These are phyloP conservation scores for Pseudopediastrum boryanum DNA, from an alignment of 139 green algal species.

Conservation along the genomic window DNA sequence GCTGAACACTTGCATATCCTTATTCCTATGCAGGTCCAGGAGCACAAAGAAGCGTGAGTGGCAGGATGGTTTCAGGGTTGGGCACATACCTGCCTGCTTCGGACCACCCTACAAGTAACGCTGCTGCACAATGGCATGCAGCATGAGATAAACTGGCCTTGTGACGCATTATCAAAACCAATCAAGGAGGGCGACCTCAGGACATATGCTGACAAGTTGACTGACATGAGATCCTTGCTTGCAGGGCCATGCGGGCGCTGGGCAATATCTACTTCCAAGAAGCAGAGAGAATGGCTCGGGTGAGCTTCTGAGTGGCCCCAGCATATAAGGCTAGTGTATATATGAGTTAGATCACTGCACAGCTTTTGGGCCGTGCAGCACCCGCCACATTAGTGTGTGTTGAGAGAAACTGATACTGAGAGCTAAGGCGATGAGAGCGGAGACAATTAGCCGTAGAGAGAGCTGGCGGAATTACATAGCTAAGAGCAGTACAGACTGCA, in stretches of 20 bases:
- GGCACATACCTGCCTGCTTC: not conserved
- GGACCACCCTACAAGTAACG: too few relatives aligned
- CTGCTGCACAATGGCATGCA: not conserved
- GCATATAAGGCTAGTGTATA: too few relatives aligned
- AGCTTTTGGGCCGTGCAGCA: too few relatives aligned
- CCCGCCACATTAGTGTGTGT: too few relatives aligned
- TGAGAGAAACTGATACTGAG: too few relatives aligned
- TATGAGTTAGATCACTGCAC: too few relatives aligned
- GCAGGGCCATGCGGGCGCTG: conserved; percentile 56
- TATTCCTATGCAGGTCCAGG: conserved; percentile 42
- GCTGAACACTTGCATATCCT: not conserved
- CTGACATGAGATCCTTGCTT: not conserved
- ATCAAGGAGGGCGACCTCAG: not conserved
- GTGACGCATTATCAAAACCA: not conserved
- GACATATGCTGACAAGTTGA: not conserved
- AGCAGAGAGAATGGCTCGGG: conserved; percentile 54
- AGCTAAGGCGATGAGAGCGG: too few relatives aligned
- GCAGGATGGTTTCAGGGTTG: not conserved
- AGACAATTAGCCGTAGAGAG: too few relatives aligned
- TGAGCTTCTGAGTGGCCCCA: too few relatives aligned
- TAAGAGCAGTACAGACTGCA: too few relatives aligned
- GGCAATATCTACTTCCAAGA: conserved; percentile 63
- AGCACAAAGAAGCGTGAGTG: conserved; percentile 61
- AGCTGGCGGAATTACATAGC: too few relatives aligned
- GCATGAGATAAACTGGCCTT: not conserved